Base-by-base conservation (phyloP, 441 rosid species). In the Adansonia rubrostipa region DNA sequence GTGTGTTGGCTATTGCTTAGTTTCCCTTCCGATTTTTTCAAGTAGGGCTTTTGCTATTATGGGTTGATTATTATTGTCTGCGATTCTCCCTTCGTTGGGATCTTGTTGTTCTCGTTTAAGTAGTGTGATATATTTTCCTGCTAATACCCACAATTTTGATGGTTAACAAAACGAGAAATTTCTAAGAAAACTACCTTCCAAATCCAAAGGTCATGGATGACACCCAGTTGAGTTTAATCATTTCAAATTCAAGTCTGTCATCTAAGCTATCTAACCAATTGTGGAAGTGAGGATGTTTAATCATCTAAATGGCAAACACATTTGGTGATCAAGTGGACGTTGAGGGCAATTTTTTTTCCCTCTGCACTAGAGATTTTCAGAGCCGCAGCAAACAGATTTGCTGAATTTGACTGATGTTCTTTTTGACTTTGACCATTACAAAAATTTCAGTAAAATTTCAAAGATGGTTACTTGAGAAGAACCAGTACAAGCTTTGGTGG, bases 1-100 rank as follows among this genome's bases (percentile, higher is more conserved):
- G 56, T 51, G 56, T 66, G 71, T n/a, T 66, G 14, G 11, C 71
- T n/a, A 17, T 10, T 66, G 71, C 71, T 67, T 24, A 10, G 40
- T 22, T 61, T 22, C 64, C 36, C 14, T 22, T 60, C 40, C 64
- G 70, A 64, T 69, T 48, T 0, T 47, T 47, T 19, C 13, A 62
- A 57, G 20, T 19, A 36, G 40, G 40, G 40, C 40, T 36, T 36
- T 36, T 36, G 40, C 40, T 36, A 4, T 36, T 36, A 36, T 36
- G 40, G 40, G 40, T 36, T 36, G 40, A 36, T 36, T 36, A 36
- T 36, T 36, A 3, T 36, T 36, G 40, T 3, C 40, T 36, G 40
- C 5, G 67, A 13, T 62, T 62, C 42, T 62, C 14, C 42, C 42
- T 9, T 61, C 65, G 5, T 61, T 61, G 40, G 40, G 65, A 9